Evolutionary conservation across 2,329 filamentous ascomycete genomes (phyloP), one percentile per base, ranked within the genome.

Genomic region (Ophiocordyceps camponoti-floridani): DNA sequence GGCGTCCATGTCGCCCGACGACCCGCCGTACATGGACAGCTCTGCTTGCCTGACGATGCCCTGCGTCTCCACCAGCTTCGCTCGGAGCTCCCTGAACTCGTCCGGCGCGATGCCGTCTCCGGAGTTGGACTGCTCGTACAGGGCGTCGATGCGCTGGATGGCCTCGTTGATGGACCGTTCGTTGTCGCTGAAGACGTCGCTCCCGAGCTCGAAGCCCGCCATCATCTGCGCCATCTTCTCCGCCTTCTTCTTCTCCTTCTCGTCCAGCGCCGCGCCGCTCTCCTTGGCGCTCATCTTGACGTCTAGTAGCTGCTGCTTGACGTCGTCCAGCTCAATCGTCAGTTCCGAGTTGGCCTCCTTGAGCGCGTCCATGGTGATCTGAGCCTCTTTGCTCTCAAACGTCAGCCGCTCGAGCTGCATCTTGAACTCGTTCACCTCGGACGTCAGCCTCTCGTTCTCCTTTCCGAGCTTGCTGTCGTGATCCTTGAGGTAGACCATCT

Each of bases 151-250:
- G 54, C 84, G 81, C 53, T 87, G 77, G 53, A 96, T 89, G 49
- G 87, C 81, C 49, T 83, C 78, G 47, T 84, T 78, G 47, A 98
- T 84, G 43, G 78, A 80, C 50, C 81, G 76, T 62, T 98, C 91
- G 54, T 94, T 94, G 47, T 91, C 84, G 52, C 87, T 94, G 61
- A 96, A 94, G 30, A 93, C 80, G 47, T 95, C 88, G 43, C 83
- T 82, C 41, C 87, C 89, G 31, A 98, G 75, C 56, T 98, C 89
- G 55, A 98, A 96, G 4, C 89, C 87, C 47, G 91, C 91, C 89
- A 98, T 95, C 91, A 98, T 98, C 73, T 95, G 84, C 40, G 91
- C 91, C 91, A 98, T 98, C 65, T 93, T 91, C 67, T 98, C 91
- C 1, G 88, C 86, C 73, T 98, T 98, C 68, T 87, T 88, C 71